A percentile compares a stretch with the other conserved stretches of the same genome.
Evolutionary conservation across 1,284 basidiomycete genomes (phyloP).

Genomic region (Ganoderma sp.): DNA sequence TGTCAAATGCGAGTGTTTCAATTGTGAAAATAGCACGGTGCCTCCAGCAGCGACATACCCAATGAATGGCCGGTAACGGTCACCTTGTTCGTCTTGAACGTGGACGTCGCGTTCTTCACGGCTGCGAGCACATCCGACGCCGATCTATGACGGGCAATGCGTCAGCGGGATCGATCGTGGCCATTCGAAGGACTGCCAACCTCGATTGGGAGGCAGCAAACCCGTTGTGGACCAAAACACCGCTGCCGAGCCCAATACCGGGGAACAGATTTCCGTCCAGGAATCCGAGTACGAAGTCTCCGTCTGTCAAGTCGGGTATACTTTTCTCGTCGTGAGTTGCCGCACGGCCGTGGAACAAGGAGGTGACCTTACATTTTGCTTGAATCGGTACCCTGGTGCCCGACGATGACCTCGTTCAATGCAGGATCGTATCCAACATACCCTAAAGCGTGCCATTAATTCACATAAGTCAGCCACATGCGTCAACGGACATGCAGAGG

Average conservation of each 20-base stretch:
- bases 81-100: conserved; percentile 40
- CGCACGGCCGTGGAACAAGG: not conserved
- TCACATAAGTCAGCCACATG: not conserved
- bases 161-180: not conserved
- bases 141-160: conserved; percentile 32
- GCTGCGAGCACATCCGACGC: conserved; percentile 45
- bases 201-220: conserved; percentile 58
- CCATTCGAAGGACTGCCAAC: conserved; percentile 41
- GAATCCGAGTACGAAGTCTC: conserved; percentile 36
- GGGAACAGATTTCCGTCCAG: conserved; percentile 57
- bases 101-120: conserved; percentile 42
- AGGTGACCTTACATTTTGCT: conserved; percentile 48
- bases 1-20: conserved; percentile 14
- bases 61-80: conserved; percentile 49
- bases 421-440: conserved; percentile 55
- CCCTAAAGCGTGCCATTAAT: conserved; percentile 31
- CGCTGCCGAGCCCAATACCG: conserved; percentile 53
- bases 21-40: not conserved
- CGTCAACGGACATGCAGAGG: not conserved
- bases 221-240: conserved; percentile 60
- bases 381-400: conserved; percentile 55
- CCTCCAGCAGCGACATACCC: conserved; percentile 40
- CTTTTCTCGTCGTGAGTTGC: conserved; percentile 39
- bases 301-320: conserved; percentile 45
- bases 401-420: conserved; percentile 52